Base-by-base conservation (phyloP, 495 filamentous ascomycete species). In the Neurospora pannonica region DNA sequence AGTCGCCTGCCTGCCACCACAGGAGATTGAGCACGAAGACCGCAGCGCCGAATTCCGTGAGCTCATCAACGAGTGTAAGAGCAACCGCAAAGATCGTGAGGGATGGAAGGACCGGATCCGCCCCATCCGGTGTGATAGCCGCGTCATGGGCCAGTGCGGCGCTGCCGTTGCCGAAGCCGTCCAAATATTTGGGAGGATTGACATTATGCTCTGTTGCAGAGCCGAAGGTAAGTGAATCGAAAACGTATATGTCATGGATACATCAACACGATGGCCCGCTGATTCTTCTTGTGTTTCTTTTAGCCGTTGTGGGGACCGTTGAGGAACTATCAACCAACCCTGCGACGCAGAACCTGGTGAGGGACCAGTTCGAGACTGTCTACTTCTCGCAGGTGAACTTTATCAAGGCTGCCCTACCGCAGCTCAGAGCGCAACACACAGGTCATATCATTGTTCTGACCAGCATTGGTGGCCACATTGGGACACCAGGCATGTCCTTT, bases 311-410 rank as follows among this genome's bases (percentile, higher is more conserved):
- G 42, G 96, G 96, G 74, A 93, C 95, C 15, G 91, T 99, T 15
- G 96, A 99, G 81, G 96, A 99, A 81, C 87, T 98, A 34, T 89
- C 89, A 6, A 90, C 92, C 38, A 89, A 88, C n/a, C 84, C 88
- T 8, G 87, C 91, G 21, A 94, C 93, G 17, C 84, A 90, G 78
- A 93, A 92, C 70, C 86, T 97, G 4, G 92, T 97, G 17, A 90
- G 92, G 71, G 92, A 95, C 78, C 95, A 97, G 81, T 98, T 98
- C 83, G 95, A 98, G 81, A 91, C 90, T 48, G 93, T 96, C 72
- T 97, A 95, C 86, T 98, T 97, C 82, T 93, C 94, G 0, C 94
- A 95, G 40, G 89, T 98, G 76, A 98, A 98, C 81, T 92, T 97
- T 80, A 97, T 99, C 85, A 97, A 96, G 81, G 92, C 94, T 31